Evolutionary conservation across 2,329 filamentous ascomycete genomes (phyloP), one percentile per base, ranked within the genome.

Genomic region (Xylariaceae sp.): DNA sequence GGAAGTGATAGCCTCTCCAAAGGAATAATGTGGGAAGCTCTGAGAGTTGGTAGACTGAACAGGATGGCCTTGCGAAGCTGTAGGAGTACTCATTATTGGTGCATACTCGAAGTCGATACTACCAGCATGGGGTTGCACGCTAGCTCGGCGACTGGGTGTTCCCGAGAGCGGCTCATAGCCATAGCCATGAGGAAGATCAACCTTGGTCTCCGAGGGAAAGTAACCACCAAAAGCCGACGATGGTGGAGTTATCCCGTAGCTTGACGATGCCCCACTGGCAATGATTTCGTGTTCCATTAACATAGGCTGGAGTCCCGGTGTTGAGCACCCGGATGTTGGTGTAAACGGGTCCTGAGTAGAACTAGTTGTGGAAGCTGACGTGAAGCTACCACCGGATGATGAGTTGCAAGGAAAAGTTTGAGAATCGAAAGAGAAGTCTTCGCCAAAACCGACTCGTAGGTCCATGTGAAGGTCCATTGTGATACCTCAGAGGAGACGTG

Each of bases 381-480:
- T 69, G 19, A 67, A 69, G 50, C 65, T 66, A 18, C 60, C 51
- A 9, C 22, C 22, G 7, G 57, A 56, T 43, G 66, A 63, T 5
- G 65, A 65, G 43, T 59, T 47, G 47, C 59, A 62, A 19, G 55
- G 56, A 22, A 60, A 5, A 14, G 51, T 40, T 10, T 63, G 62
- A 33, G 44, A 49, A 41, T 57, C 54, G 31, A 67, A 63, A 42
- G 51, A 47, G 48, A 66, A 64, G 7, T 61, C 60, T 16, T 63
- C 60, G 42, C 61, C 60, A n/a, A 64, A 60, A 16, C 53, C 56
- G 44, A 58, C 55, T 47, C 49, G 53, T 45, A 61, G 39, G 50
- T 71, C 68, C 66, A 76, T 66, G 68, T 73, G 59, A 67, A 63
- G 55, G 22, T 62, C 54, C 61, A 65, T 66, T 50, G 42, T 60